Conservation (phyloP, 2,329 filamentous ascomycete species). For the Venturia oleaginea region DNA sequence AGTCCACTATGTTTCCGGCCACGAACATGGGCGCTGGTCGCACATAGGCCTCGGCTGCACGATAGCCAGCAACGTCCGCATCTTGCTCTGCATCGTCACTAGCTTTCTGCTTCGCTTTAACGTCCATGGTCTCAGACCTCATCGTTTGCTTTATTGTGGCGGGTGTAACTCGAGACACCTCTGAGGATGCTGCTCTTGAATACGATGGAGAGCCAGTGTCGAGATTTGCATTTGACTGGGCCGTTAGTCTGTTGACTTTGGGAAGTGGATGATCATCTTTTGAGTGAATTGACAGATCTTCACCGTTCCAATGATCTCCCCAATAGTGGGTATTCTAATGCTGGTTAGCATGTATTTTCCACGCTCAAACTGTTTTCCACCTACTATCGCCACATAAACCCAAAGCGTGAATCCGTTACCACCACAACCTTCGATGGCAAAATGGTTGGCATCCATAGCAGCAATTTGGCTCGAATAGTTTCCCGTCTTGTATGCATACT, state of each 20-base stretch:
- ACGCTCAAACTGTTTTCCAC: constrained; percentile 19
- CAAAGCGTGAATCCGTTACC: constrained; percentile 84
- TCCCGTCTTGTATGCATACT: constrained; percentile 88
- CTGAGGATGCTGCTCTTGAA: constrained; percentile 42
- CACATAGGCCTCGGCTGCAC: constrained; percentile 88
- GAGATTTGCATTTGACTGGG: constrained; percentile 42
- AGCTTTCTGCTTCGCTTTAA: constrained; percentile 1
- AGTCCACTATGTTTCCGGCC: constrained; percentile 59
- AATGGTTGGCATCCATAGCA: constrained; percentile 94
- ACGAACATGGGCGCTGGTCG: constrained; percentile 72
- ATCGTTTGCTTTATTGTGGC: constrained; percentile 67
- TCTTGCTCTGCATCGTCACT: constrained; percentile 27
- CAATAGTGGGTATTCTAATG: constrained; percentile 71
- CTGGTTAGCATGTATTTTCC: constrained; percentile 16
- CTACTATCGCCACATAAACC: constrained; percentile 68
- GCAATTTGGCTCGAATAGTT: constrained; percentile 88
- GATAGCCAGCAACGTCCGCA: constrained; percentile 54
- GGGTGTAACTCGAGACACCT: constrained; percentile 54
- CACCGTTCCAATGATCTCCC: constrained; percentile 95
- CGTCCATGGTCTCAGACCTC: constrained; percentile 40
- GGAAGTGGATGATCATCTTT: constrained; percentile 63
- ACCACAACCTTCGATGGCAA: constrained; percentile 72
- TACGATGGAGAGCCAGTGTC: constrained; percentile 43
- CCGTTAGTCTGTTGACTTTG: constrained; percentile 39
- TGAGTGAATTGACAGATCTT: constrained; percentile 87